Base-by-base conservation (phyloP, 805 yeast species). In the Aciculoconidium aculeatum region DNA sequence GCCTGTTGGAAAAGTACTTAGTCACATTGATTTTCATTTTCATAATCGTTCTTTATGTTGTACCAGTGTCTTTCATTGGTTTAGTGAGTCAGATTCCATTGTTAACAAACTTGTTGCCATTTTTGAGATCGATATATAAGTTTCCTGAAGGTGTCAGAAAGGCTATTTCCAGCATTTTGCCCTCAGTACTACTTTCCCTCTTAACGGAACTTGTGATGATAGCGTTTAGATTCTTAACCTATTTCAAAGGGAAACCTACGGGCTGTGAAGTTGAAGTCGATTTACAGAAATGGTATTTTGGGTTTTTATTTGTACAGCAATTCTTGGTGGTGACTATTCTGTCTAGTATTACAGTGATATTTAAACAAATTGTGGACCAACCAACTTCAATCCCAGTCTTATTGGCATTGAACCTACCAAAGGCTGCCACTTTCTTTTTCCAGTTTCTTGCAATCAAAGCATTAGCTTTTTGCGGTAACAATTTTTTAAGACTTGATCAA, bases 311-410 rank as follows among this genome's bases (percentile, higher is more conserved):
- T 49, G 75, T 87, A 29, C 96, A 88, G 43, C 72, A 86, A 23
- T 87, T 88, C 41, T 53, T 88, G 25, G 90, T 87, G 15, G 86
- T 87, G 2, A 81, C 95, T 0, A 70, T 87, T 20, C 84, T 94
- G 43, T 79, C 92, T 0, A 88, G 95, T 15, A 53, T 83, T 3
- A 70, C 80, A 2, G 75, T 72, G 6, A 65, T 84, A 0, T 52
- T 80, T 24, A 75, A 76, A 37, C 76, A 72, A 32, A 55, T 80
- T 4, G 53, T 83, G 5, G 75, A 72, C 35, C 78, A 72, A 40
- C 95, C 95, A 1, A 73, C 77, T 0, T 73, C 84, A 0, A 71
- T 83, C 8, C 86, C 92, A 1, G 63, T 74, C 5, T 53, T 84
- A 31, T 61, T 86, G 14, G 95, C 95, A 0, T 67, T 70, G 9